Evolutionary conservation across 495 filamentous ascomycete species (phyloP).

Genomic region (Annulohypoxylon bovei): DNA sequence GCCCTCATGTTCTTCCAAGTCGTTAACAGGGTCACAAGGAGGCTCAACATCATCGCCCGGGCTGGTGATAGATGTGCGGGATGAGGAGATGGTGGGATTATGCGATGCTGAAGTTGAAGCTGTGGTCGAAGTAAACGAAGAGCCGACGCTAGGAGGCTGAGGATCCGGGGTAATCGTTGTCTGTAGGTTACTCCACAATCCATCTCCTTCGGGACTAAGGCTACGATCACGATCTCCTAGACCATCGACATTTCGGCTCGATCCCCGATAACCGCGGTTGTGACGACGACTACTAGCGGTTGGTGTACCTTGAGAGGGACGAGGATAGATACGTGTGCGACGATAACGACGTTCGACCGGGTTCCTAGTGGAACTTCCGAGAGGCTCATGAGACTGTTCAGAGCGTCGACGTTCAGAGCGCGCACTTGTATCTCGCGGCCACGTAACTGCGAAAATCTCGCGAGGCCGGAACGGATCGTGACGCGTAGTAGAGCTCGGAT

Average conservation of each 20-base stretch:
- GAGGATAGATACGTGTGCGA: background rate
- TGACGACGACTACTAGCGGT: background rate
- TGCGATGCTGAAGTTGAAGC: slow-evolving; percentile 56
- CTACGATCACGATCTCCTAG: slow-evolving; percentile 86
- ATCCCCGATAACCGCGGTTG: background rate
- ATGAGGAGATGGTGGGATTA: slow-evolving; percentile 46
- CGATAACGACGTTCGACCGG: too few relatives aligned
- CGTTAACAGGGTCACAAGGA: slow-evolving; percentile 54
- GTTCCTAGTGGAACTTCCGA: too few relatives aligned
- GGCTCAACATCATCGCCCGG: slow-evolving; percentile 47
- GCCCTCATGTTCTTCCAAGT: slow-evolving; percentile 47
- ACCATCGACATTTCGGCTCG: slow-evolving; percentile 61
- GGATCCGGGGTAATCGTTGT: slow-evolving; percentile 83
- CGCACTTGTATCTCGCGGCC: too few relatives aligned
- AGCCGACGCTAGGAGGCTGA: slow-evolving; percentile 78
- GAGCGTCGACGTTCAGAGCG: too few relatives aligned
- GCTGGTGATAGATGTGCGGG: slow-evolving; percentile 50
- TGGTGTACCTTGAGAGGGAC: background rate
- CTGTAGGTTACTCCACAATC: slow-evolving; percentile 81
- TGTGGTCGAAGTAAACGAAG: slow-evolving; percentile 78
- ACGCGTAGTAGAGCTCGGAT: too few relatives aligned
- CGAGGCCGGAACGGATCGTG: too few relatives aligned
- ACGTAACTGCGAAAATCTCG: too few relatives aligned
- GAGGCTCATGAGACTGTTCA: too few relatives aligned
- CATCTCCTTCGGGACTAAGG: slow-evolving; percentile 75